Conservation (phyloP, 371 early-diverging fungal species). For the Dinochytrium kinnereticum region DNA sequence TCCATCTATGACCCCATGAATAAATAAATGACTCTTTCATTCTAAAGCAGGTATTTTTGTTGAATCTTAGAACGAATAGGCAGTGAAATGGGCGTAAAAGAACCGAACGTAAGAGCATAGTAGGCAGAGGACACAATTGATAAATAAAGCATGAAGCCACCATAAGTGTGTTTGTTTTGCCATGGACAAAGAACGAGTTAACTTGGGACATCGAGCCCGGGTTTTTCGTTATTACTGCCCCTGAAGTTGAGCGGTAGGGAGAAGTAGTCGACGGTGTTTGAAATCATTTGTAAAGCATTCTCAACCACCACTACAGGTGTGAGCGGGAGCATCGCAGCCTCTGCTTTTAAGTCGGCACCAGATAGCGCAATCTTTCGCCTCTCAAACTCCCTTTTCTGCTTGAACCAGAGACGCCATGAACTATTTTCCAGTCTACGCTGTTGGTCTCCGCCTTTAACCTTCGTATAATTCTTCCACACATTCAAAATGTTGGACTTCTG, state of each 20-base stretch:
- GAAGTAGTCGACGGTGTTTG: slow-evolving; percentile 16
- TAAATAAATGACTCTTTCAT: neutral
- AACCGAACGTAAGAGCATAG: too few species aligned
- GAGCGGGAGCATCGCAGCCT: neutral
- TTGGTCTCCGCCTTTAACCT: slow-evolving; percentile 29
- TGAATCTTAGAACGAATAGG: too few species aligned
- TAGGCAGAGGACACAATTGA: too few species aligned
- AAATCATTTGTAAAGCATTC: slow-evolving; percentile 8
- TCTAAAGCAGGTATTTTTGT: neutral
- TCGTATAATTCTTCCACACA: slow-evolving; percentile 48
- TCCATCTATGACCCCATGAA: too few species aligned
- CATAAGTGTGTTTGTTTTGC: too few species aligned
- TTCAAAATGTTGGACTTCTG: slow-evolving; percentile 37
- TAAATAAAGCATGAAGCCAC: too few species aligned
- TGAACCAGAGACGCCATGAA: slow-evolving; percentile 55
- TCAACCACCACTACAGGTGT: slow-evolving; percentile 15
- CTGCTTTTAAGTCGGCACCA: neutral
- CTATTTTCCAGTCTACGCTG: slow-evolving; percentile 46
- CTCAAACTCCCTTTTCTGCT: slow-evolving; percentile 29
- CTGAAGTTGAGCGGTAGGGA: neutral
- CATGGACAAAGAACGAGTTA: too few species aligned
- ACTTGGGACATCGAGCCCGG: too few species aligned
- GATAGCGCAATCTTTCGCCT: neutral
- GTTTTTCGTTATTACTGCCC: too few species aligned
- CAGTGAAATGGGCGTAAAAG: neutral